Conservation (phyloP, 192 early-diverging fungal genomes). For the Rhizoclosmatium globosum region DNA sequence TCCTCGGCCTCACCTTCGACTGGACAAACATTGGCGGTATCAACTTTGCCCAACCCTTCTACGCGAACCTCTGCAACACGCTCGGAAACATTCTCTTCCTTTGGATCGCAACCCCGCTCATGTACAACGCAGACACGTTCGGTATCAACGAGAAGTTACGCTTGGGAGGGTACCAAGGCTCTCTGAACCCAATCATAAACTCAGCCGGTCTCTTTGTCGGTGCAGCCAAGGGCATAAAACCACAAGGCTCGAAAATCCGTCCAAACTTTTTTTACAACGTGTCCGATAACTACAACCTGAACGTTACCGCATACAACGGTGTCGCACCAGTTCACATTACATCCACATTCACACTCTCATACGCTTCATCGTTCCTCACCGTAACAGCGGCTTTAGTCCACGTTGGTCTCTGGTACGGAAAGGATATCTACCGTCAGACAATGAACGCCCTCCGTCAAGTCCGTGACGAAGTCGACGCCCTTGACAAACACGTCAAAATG, state of each 20-base stretch:
- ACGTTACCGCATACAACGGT: conserved; percentile 37
- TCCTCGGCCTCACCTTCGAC: neutral
- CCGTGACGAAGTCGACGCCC: conserved; percentile 36
- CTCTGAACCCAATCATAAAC: conserved; percentile 8
- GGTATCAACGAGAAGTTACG: conserved; percentile 4
- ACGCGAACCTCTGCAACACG: neutral
- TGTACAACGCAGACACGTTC: neutral
- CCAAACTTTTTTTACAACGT: conserved; percentile 29
- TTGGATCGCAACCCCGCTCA: neutral
- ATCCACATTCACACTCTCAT: conserved; percentile 33
- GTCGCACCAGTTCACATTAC: conserved; percentile 29
- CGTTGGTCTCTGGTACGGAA: too few species aligned
- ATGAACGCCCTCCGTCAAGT: too few species aligned
- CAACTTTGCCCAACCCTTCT: conserved; percentile 4
- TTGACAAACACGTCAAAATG: conserved; percentile 53
- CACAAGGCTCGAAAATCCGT: neutral
- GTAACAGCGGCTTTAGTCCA: conserved; percentile 65
- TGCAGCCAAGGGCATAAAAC: neutral
- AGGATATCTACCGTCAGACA: too few species aligned
- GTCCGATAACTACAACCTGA: conserved; percentile 25
- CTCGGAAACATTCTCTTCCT: conserved; percentile 12
- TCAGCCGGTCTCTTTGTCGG: conserved; percentile 8
- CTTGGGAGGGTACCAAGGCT: neutral
- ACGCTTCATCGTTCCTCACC: conserved; percentile 51
- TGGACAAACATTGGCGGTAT: neutral